Evolutionary conservation across 2,329 filamentous ascomycete species (phyloP).

Genomic region (Mollisia scopiformis): DNA sequence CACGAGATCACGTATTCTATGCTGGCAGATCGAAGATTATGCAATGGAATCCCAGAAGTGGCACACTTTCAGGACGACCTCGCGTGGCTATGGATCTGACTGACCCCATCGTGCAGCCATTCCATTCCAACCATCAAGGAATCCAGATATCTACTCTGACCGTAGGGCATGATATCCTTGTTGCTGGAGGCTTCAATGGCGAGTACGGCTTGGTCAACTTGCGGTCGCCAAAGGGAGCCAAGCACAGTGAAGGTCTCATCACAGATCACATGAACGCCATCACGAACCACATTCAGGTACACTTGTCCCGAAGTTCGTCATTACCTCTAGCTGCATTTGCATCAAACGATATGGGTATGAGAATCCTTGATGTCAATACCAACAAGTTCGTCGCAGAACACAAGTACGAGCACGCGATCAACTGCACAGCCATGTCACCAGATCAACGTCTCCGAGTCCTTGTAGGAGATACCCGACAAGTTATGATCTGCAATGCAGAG

Average conservation of each 20-base stretch:
- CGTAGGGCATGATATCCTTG: slow-evolving; percentile 38
- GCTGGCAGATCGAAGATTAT: slow-evolving; percentile 53
- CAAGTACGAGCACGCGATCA: slow-evolving; percentile 65
- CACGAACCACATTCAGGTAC: slow-evolving; percentile 66
- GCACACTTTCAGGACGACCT: slow-evolving; percentile 31
- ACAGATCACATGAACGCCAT: slow-evolving; percentile 60
- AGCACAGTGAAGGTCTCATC: slow-evolving; percentile 40
- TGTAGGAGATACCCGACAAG: slow-evolving; percentile 69
- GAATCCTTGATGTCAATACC: slow-evolving; percentile 60
- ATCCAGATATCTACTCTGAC: slow-evolving; percentile 39
- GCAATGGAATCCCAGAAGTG: slow-evolving; percentile 54
- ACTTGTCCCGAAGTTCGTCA: slow-evolving; percentile 54
- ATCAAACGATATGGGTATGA: slow-evolving; percentile 63
- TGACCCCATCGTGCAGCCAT: slow-evolving; percentile 30
- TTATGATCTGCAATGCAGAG: slow-evolving; percentile 71
- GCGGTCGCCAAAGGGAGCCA: slow-evolving; percentile 31
- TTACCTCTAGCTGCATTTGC: slow-evolving; percentile 61
- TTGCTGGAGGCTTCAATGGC: slow-evolving; percentile 43
- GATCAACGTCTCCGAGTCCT: slow-evolving; percentile 72
- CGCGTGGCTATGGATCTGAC: slow-evolving; percentile 33
- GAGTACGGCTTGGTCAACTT: slow-evolving; percentile 42
- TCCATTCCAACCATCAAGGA: slow-evolving; percentile 15
- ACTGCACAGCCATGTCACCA: slow-evolving; percentile 74
- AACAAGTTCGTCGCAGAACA: slow-evolving; percentile 60
- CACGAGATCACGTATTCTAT: slow-evolving; percentile 60